Base-by-base conservation (phyloP, 352 stramenopile species). In the Hyaloperonospora brassicae region DNA sequence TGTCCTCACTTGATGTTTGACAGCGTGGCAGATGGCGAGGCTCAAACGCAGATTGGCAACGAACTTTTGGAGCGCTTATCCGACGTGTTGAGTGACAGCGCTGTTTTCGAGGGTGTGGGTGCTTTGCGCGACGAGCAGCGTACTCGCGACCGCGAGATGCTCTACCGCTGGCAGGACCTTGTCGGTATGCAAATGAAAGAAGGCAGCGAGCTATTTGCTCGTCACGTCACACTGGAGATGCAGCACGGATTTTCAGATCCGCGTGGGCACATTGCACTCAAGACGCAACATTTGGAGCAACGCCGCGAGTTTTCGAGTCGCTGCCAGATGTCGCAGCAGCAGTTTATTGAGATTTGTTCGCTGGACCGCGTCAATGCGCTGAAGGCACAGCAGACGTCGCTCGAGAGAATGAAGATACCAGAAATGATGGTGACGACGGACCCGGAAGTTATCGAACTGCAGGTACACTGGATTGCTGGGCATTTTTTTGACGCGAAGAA, bases 141-240 rank as follows among this genome's bases (percentile, higher is more conserved):
- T 6, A 64, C 66, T 30, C 76, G 75, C 12, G 80, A 90, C 39
- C 74, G 73, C 0, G 80, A 87, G 48, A 86, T 78, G 66, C 47
- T 90, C 14, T 83, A 86, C 34, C 80, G 80, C 14, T 90, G 80
- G 80, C 80, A 90, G 55, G 80, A 90, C 25, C 66, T 90, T 24
- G 68, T 90, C 17, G 64, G 65, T 7, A 87, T 84, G 77, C 80
- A 90, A 52, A 90, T 90, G 80, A 88, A 89, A 44, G 80, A 90
- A 63, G 77, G 80, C 27, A 79, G 66, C 34, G 79, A 88, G 25
- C 55, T 90, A 14, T 88, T 80, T 44, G 62, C 67, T 5, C 76
- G 75, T 12, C 79, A 90, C 23, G 59, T 72, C 11, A 64, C 64
- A 23, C 50, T 73, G 0, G 77, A 87, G 47, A 73, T 72, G 59